These are phyloP conservation scores for Aureobasidium sp. DNA, from an alignment of 2,329 filamentous ascomycete genomes.

Conservation along the genomic window DNA sequence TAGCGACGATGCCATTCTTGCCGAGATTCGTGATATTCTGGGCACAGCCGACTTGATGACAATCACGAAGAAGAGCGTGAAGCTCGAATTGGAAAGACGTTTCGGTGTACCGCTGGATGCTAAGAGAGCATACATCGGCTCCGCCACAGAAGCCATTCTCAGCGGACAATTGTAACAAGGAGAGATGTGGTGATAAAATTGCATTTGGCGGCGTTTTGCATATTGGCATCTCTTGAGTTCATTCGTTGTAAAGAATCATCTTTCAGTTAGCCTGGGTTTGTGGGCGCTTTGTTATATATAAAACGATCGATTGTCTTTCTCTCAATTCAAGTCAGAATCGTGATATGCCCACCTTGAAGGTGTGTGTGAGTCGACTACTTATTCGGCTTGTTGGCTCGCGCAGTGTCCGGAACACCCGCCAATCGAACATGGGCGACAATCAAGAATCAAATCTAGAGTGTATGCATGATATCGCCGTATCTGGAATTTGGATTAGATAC, in stretches of 20 bases:
- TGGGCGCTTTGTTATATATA: neutral
- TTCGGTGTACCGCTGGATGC: slow-evolving; percentile 82
- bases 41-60: slow-evolving; percentile 91
- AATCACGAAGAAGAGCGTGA: slow-evolving; percentile 97
- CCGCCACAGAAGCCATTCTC: slow-evolving; percentile 37
- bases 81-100: slow-evolving; percentile 81
- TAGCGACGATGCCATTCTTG: slow-evolving; percentile 79
- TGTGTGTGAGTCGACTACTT: too few relatives aligned
- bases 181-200: neutral
- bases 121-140: slow-evolving; percentile 78
- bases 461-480: neutral
- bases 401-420: neutral
- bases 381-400: too few relatives aligned
- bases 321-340: neutral
- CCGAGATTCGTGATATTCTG: slow-evolving; percentile 91
- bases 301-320: slow-evolving; percentile 5
- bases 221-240: neutral
- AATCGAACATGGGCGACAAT: too few relatives aligned
- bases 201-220: slow-evolving; percentile 10
- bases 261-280: slow-evolving; percentile 6
- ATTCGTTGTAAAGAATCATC: neutral
- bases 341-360: neutral
- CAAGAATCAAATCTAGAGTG: slow-evolving; percentile 4
- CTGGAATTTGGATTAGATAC: neutral
- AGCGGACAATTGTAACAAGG: slow-evolving; percentile 33